A percentile compares a stretch with the other conserved stretches of the same genome.
Evolutionary conservation across 768 basidiomycete species (phyloP).

Genomic region (Psilocybe cyanescens): DNA sequence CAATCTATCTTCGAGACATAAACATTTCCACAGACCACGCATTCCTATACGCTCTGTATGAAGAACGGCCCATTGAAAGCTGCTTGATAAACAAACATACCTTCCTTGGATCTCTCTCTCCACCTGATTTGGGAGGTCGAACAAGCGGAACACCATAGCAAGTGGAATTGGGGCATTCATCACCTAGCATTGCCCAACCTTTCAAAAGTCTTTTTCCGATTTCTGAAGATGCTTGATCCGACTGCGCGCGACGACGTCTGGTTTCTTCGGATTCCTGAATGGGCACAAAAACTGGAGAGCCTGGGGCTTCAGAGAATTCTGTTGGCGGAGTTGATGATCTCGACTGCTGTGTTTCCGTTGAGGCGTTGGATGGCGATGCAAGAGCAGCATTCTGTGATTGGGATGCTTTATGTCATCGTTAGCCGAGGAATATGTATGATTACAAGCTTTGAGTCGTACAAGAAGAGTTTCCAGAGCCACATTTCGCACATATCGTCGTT

Average conservation of each 20-base stretch:
- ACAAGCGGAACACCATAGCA: slow-evolving; percentile 89
- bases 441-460: slow-evolving; percentile 27
- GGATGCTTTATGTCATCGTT: neutral
- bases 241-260: slow-evolving; percentile 75
- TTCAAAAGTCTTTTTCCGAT: slow-evolving; percentile 78
- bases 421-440: neutral
- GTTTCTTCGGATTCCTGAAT: slow-evolving; percentile 70
- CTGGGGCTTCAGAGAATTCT: slow-evolving; percentile 63
- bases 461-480: slow-evolving; percentile 43
- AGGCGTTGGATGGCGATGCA: slow-evolving; percentile 28
- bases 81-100: slow-evolving; percentile 36
- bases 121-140: slow-evolving; percentile 67
- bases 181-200: slow-evolving; percentile 90
- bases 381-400: slow-evolving; percentile 1
- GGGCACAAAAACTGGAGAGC: slow-evolving; percentile 66
- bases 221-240: slow-evolving; percentile 77
- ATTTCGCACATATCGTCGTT: slow-evolving; percentile 65
- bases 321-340: slow-evolving; percentile 80
- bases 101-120: slow-evolving; percentile 67
- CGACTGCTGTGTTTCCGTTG: slow-evolving; percentile 57
- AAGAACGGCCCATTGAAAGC: neutral
- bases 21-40: slow-evolving; percentile 69
- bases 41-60: slow-evolving; percentile 56
- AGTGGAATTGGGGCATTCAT: slow-evolving; percentile 71
- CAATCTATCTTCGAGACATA: slow-evolving; percentile 60